These are phyloP conservation scores for Cyberlindnera euphorbiiphila DNA, from an alignment of 805 yeast species.

Conservation along the genomic window DNA sequence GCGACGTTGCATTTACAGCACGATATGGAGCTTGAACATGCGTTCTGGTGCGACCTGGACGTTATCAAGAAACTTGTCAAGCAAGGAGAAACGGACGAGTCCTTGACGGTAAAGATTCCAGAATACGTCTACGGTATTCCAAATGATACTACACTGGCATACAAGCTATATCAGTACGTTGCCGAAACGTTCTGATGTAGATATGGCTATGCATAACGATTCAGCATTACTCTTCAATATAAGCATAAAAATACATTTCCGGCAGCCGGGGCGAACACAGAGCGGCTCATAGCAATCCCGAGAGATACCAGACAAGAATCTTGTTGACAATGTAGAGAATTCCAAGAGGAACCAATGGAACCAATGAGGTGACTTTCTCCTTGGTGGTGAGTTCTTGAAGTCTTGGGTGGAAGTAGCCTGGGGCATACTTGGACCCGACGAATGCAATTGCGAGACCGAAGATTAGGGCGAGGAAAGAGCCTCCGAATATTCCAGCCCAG, in stretches of 20 bases:
- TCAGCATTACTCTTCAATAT: no score
- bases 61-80: slow-evolving; percentile 42
- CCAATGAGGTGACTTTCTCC: not conserved
- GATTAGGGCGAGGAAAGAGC: not conserved
- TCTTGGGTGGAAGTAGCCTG: not conserved
- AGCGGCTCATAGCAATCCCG: not conserved
- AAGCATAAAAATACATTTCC: not conserved
- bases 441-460: not conserved
- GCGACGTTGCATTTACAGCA: slow-evolving; percentile 56
- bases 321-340: not conserved
- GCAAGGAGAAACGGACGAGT: slow-evolving; percentile 25
- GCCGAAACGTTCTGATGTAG: slow-evolving; percentile 19
- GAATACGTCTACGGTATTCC: slow-evolving; percentile 23
- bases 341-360: not conserved
- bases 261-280: no score
- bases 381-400: not conserved
- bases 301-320: not conserved
- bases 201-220: no score
- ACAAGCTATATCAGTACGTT: slow-evolving; percentile 23
- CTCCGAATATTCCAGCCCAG: not conserved
- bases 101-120: slow-evolving; percentile 13
- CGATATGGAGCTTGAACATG: slow-evolving; percentile 82
- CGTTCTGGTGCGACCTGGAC: slow-evolving; percentile 71
- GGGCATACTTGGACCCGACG: not conserved
- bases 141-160: slow-evolving; percentile 27